Conservation (phyloP, 164 flowering plant genomes). For the Warburgia ugandensis region DNA sequence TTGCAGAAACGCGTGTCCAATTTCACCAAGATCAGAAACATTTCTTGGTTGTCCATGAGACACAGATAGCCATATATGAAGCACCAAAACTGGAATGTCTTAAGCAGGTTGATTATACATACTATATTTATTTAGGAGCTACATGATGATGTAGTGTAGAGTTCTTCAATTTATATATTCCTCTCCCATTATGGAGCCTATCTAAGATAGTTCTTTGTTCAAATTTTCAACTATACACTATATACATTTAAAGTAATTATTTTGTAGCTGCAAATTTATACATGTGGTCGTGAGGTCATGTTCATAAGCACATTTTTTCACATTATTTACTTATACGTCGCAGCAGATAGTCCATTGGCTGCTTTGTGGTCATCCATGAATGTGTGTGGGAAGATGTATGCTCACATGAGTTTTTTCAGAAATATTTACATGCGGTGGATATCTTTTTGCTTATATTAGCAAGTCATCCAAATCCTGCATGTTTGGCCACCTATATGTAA, state of each 20-base stretch:
- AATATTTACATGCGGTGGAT: background rate
- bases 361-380: background rate
- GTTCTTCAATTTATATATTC: background rate
- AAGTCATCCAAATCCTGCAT: background rate
- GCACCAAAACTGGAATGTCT: conserved; percentile 70
- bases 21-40: conserved; percentile 86
- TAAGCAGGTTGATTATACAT: conserved; percentile 52
- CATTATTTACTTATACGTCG: background rate
- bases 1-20: conserved; percentile 81
- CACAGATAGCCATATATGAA: conserved; percentile 81
- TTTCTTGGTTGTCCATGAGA: conserved; percentile 74
- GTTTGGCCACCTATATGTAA: background rate
- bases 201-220: background rate
- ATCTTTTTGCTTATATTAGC: too few species aligned
- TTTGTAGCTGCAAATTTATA: background rate
- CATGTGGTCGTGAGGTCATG: too few species aligned
- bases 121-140: background rate
- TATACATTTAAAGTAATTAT: background rate
- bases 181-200: background rate
- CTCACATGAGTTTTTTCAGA: background rate
- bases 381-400: too few species aligned
- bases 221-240: background rate
- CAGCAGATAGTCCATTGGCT: too few species aligned
- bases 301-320: too few species aligned
- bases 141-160: background rate